phyloP scores from a whole-genome alignment of 2,329 filamentous ascomycete species.

The Leptosphaerulina australis region DNA sequence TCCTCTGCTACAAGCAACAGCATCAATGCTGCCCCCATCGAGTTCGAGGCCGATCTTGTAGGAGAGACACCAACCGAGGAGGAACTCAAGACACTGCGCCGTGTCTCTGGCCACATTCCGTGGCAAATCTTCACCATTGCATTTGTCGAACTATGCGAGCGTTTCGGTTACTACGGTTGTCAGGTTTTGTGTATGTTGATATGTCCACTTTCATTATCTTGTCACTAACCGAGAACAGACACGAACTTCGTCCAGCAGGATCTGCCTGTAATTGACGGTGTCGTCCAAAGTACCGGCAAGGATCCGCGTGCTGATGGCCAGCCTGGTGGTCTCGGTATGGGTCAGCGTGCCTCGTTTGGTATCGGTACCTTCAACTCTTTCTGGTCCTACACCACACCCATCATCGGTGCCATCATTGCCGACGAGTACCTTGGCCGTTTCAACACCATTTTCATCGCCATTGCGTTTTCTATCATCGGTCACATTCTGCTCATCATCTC shows the following conservation, averaged over 20 bases:
- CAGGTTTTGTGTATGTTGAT: conserved; percentile 64
- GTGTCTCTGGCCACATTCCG: conserved; percentile 68
- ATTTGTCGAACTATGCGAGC: conserved; percentile 76
- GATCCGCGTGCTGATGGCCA: conserved; percentile 40
- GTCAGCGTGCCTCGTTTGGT: conserved; percentile 47
- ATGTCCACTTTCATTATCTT: neutral
- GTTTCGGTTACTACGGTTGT: conserved; percentile 78
- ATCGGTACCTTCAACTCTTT: conserved; percentile 49
- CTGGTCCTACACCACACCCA: conserved; percentile 51
- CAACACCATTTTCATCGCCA: conserved; percentile 63
- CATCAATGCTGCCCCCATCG: conserved; percentile 28
- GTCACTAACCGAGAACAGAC: conserved; percentile 31
- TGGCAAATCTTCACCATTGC: conserved; percentile 72
- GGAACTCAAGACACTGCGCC: conserved; percentile 65
- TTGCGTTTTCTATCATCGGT: conserved; percentile 58
- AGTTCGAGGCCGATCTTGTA: conserved; percentile 43
- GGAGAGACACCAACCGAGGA: conserved; percentile 63
- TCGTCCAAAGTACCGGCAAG: conserved; percentile 39
- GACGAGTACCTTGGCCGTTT: conserved; percentile 66
- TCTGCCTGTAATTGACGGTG: conserved; percentile 45
- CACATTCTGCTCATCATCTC: conserved; percentile 62
- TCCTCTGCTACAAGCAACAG: conserved; percentile 28
- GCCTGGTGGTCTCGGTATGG: conserved; percentile 46
- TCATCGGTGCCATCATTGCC: conserved; percentile 62
- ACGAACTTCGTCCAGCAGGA: conserved; percentile 50